Evolutionary conservation across 164 flowering plant species (phyloP).

Genomic region (Nelumbo lutea): DNA sequence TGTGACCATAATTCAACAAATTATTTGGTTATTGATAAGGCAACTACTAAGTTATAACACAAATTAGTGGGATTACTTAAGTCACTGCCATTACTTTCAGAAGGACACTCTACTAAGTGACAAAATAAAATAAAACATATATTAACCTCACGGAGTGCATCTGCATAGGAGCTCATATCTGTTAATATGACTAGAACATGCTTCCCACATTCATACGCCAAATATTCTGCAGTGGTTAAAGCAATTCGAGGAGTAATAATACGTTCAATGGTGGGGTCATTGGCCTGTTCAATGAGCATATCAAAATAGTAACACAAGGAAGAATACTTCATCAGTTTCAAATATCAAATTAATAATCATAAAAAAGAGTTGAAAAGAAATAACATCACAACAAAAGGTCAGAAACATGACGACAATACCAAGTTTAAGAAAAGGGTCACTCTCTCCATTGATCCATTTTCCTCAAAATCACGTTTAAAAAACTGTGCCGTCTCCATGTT

Average conservation of each 20-base stretch:
- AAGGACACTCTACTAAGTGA: background rate
- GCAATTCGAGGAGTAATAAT: constrained; percentile 97
- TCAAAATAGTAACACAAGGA: background rate
- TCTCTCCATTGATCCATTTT: constrained; percentile 99
- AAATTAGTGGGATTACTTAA: background rate
- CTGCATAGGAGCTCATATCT: constrained; percentile 98
- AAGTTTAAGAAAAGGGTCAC: constrained; percentile 90
- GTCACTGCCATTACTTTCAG: background rate
- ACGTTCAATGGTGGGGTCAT: constrained; percentile 97
- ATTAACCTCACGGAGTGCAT: constrained; percentile 95
- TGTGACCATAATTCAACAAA: background rate
- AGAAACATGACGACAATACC: constrained; percentile 32
- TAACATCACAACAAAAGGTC: background rate
- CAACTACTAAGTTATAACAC: background rate
- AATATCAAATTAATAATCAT: background rate
- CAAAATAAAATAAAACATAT: background rate
- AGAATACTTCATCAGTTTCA: background rate
- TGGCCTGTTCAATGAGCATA: constrained; percentile 54
- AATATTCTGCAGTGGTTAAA: constrained; percentile 91
- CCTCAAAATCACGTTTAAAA: constrained; percentile 99
- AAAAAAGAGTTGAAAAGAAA: background rate
- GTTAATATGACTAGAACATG: constrained; percentile 94
- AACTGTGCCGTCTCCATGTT: constrained; percentile 99
- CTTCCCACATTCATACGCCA: constrained; percentile 99
- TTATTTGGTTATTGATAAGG: background rate